Evolutionary conservation across 352 stramenopile genomes (phyloP).

Genomic region (Phytophthora citricola): DNA sequence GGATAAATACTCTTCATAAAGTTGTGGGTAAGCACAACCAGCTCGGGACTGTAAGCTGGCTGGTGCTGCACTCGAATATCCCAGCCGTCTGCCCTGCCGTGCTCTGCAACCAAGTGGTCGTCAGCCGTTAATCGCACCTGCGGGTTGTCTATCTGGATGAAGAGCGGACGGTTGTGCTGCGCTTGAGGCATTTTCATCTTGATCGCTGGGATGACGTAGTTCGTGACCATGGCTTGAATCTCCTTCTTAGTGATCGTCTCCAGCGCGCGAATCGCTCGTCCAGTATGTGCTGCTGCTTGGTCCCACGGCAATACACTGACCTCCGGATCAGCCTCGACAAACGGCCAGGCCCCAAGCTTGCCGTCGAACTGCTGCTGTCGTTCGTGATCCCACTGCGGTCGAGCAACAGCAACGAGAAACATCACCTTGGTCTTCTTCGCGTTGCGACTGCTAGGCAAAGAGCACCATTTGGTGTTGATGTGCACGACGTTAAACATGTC

Average conservation of each 20-base stretch:
- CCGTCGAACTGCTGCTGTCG: constrained; percentile 46
- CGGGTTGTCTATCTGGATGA: constrained; percentile 51
- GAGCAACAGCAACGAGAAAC: constrained; percentile 49
- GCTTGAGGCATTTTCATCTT: constrained; percentile 41
- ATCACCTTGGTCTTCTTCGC: constrained; percentile 48
- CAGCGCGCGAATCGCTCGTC: constrained; percentile 28
- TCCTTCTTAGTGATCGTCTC: constrained; percentile 41
- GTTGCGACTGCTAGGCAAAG: constrained; percentile 28
- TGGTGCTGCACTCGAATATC: constrained; percentile 51
- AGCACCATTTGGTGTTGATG: constrained; percentile 52
- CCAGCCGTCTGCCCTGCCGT: constrained; percentile 40
- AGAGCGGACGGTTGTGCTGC: constrained; percentile 25
- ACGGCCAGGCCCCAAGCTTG: constrained; percentile 51
- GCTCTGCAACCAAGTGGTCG: constrained; percentile 38
- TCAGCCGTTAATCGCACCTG: constrained; percentile 44
- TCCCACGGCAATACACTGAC: constrained; percentile 10
- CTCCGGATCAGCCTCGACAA: constrained; percentile 23
- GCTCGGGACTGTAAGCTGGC: constrained; percentile 45
- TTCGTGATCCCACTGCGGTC: constrained; percentile 46
- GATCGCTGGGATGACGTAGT: constrained; percentile 46
- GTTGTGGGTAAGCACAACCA: constrained; percentile 41
- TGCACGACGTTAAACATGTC: constrained; percentile 54
- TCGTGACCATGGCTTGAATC: constrained; percentile 43
- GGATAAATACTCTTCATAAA: constrained; percentile 42
- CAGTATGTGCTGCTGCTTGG: constrained; percentile 9